Evolutionary conservation across 202 grass and related monocot genomes (phyloP).

Genomic region (Brachypodium distachyon): DNA sequence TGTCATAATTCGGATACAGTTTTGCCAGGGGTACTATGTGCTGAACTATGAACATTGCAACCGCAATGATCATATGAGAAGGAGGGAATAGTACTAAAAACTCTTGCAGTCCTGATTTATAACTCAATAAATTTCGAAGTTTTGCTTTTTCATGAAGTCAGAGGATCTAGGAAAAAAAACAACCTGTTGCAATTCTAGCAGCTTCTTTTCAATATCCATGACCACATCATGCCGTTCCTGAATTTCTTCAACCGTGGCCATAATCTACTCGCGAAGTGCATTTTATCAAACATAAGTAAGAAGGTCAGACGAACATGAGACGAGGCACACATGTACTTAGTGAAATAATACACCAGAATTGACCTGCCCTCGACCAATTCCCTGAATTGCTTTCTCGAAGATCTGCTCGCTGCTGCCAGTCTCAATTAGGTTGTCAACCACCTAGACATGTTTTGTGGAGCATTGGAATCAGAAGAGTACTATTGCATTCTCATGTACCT

Average conservation of each 20-base stretch:
- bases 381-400: constrained; percentile 74
- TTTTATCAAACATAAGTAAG: not conserved
- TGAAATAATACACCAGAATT: not conserved
- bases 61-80: not conserved
- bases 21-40: not conserved
- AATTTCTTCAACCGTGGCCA: constrained; percentile 70
- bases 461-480: not conserved
- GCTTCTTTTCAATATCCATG: constrained; percentile 77
- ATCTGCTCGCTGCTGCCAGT: constrained; percentile 92
- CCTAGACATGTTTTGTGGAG: constrained; percentile 26
- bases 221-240: constrained; percentile 84
- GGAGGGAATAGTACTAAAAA: not conserved
- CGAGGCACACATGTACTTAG: not conserved
- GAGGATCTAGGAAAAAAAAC: not conserved
- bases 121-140: too few species aligned
- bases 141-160: not conserved
- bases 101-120: not conserved
- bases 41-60: not conserved
- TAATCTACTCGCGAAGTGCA: constrained; percentile 28
- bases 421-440: constrained; percentile 71
- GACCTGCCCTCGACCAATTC: constrained; percentile 59
- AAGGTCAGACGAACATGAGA: not conserved
- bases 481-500: not conserved
- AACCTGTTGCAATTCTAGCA: constrained; percentile 78
- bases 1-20: not conserved